Conservation (phyloP, 208 protist species). For the Leishmania tropica region DNA sequence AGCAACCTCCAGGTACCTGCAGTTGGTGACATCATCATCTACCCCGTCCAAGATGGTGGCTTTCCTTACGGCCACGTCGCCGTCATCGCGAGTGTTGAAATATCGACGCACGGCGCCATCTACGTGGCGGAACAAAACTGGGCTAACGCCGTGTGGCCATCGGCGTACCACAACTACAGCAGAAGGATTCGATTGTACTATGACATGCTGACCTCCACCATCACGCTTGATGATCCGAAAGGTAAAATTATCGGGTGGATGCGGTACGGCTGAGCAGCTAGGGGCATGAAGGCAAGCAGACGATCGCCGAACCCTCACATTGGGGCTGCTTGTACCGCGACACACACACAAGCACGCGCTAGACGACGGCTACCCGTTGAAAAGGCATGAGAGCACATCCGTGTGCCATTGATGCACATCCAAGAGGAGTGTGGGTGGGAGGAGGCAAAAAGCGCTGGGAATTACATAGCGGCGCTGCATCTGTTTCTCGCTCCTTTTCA, state of each 20-base stretch:
- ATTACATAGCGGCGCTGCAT: no score
- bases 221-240: conserved; percentile 22
- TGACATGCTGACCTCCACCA: not conserved
- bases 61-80: conserved; percentile 84
- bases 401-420: no score
- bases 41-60: conserved; percentile 26
- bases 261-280: conserved; percentile 22
- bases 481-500: no score
- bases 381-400: not conserved
- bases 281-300: not conserved
- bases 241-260: conserved; percentile 43
- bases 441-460: no score
- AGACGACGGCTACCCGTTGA: not conserved
- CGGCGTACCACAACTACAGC: conserved; percentile 65
- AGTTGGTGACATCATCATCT: conserved; percentile 72
- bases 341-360: not conserved
- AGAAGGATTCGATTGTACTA: conserved; percentile 23
- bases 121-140: conserved; percentile 89
- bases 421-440: no score
- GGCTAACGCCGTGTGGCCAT: conserved; percentile 57
- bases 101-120: conserved; percentile 15
- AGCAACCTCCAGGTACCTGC: conserved; percentile 26
- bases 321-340: not conserved
- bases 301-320: not conserved
- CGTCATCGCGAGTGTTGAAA: conserved; percentile 61